Percentiles rank a stretch among this genome's conserved stretches.
Evolutionary conservation across 306 rosid genomes (phyloP).

Genomic region (Prinsepia uniflora): DNA sequence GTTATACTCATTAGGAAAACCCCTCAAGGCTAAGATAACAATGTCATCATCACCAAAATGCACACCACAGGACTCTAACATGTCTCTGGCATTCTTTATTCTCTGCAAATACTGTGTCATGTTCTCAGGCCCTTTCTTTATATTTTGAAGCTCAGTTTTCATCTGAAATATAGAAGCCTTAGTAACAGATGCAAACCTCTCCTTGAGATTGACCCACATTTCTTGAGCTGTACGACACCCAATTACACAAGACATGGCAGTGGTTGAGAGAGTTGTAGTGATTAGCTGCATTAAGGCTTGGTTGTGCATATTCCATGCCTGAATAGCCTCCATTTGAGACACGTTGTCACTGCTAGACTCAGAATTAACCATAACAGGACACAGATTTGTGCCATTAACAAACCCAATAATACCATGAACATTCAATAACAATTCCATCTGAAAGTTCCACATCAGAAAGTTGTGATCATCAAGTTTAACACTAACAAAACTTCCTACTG

Average conservation of each 20-base stretch:
- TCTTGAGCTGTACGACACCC: background rate
- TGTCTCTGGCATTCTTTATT: background rate
- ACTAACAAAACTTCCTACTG: no score
- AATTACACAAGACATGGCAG: background rate
- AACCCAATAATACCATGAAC: background rate
- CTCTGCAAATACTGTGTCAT: background rate
- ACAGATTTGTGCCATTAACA: background rate
- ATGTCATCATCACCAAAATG: background rate
- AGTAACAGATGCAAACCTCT: background rate
- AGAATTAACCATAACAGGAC: background rate
- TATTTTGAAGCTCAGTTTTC: background rate
- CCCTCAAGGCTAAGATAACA: background rate
- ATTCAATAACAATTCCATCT: no score
- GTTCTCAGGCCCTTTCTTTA: background rate
- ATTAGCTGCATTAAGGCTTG: background rate
- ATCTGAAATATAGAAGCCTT: background rate
- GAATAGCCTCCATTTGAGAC: background rate
- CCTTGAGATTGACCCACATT: background rate
- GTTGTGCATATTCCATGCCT: background rate
- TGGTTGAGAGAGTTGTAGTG: background rate
- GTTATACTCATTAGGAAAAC: background rate
- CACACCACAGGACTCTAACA: background rate
- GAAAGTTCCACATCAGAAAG: no score
- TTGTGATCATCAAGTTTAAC: no score
- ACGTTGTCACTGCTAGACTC: no score